These are phyloP conservation scores for Achlya hypogyna DNA, from an alignment of 352 stramenopile species.

Conservation along the genomic window DNA sequence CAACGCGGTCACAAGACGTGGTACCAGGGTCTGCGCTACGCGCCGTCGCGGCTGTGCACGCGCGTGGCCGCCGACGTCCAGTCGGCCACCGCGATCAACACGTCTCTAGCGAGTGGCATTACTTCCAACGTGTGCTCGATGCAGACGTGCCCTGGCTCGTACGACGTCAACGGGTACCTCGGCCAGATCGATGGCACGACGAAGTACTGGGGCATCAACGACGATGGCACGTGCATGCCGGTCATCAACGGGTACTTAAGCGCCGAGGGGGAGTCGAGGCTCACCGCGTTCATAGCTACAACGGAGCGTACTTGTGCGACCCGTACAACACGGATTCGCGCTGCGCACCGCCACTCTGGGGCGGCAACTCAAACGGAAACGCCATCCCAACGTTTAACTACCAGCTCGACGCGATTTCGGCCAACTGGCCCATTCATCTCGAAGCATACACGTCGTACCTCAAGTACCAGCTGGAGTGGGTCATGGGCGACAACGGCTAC, in stretches of 20 bases:
- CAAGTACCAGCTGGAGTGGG: conserved; percentile 62
- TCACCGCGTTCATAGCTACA: conserved; percentile 26
- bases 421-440: conserved; percentile 79
- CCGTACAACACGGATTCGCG: conserved; percentile 32
- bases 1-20: conserved; percentile 35
- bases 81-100: not conserved
- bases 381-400: conserved; percentile 37
- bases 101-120: conserved; percentile 30
- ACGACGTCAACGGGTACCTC: conserved; percentile 44
- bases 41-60: not conserved
- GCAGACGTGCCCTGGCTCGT: conserved; percentile 33
- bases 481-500: conserved; percentile 42
- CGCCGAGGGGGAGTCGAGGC: not conserved
- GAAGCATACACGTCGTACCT: conserved; percentile 73
- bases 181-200: conserved; percentile 30
- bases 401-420: conserved; percentile 91
- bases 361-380: not conserved
- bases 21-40: conserved; percentile 52
- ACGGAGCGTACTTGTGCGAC: conserved; percentile 43
- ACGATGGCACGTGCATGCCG: conserved; percentile 51
- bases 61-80: not conserved
- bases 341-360: conserved; percentile 22
- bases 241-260: conserved; percentile 30
- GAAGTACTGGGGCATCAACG: conserved; percentile 49
- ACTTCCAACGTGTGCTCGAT: conserved; percentile 39